phyloP scores from a whole-genome alignment of 805 yeast genomes.

The Candida suzukii region DNA sequence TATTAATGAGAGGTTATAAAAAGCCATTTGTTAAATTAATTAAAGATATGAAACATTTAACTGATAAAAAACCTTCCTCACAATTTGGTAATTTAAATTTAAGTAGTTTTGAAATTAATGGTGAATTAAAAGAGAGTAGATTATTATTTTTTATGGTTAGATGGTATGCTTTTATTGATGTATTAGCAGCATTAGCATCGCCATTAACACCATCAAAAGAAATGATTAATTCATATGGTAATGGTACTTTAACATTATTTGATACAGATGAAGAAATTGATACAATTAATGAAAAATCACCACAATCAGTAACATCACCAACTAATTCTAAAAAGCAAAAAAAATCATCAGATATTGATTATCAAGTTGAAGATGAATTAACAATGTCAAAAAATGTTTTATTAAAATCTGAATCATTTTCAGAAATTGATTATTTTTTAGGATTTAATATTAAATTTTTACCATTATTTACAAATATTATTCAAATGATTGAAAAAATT shows the following conservation, averaged over 20 bases:
- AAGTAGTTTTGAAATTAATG: constrained; percentile 6
- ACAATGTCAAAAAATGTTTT: constrained; percentile 5
- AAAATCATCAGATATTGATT: constrained; percentile 12
- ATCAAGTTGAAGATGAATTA: constrained; percentile 16
- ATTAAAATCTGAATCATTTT: constrained; percentile 19
- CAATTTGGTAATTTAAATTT: background rate
- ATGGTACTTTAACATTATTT: background rate
- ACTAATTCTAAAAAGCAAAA: no score
- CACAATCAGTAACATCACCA: background rate
- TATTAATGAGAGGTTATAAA: constrained; percentile 42
- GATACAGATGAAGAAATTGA: background rate
- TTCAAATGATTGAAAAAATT: constrained; percentile 29
- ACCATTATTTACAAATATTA: constrained; percentile 48
- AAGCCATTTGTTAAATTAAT: constrained; percentile 23
- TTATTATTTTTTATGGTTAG: constrained; percentile 50
- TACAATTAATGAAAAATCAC: background rate
- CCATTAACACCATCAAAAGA: constrained; percentile 28
- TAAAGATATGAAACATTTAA: constrained; percentile 11
- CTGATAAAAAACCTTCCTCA: constrained; percentile 1
- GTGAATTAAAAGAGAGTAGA: constrained; percentile 26
- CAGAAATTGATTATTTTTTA: constrained; percentile 50
- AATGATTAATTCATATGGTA: constrained; percentile 12
- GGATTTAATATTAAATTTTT: constrained; percentile 64
- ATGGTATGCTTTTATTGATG: constrained; percentile 66
- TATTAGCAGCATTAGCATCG: constrained; percentile 55